phyloP scores from a whole-genome alignment of 2,329 filamentous ascomycete genomes.

The Periconia digitata region DNA sequence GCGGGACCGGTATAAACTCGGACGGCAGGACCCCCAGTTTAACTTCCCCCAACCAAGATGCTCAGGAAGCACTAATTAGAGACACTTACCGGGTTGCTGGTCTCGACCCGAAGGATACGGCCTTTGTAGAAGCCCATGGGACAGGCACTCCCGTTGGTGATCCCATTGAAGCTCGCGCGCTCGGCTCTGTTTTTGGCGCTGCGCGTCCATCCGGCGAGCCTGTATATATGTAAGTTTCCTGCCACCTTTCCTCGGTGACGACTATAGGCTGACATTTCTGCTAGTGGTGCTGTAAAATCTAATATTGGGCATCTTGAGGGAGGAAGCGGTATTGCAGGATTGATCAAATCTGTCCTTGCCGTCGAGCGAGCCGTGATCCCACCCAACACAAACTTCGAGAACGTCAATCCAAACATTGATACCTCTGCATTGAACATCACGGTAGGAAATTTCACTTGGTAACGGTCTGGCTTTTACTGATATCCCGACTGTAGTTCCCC shows the following conservation, averaged over 20 bases:
- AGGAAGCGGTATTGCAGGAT: slow-evolving; percentile 35
- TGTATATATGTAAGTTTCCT: slow-evolving; percentile 6
- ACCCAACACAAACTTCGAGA: slow-evolving; percentile 16
- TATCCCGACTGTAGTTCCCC: not conserved
- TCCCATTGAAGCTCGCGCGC: slow-evolving; percentile 18
- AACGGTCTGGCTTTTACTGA: not conserved
- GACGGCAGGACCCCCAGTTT: slow-evolving; percentile 15
- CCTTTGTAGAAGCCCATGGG: slow-evolving; percentile 48
- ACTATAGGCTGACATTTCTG: not conserved
- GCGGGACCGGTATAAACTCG: slow-evolving; percentile 21
- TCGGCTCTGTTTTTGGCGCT: slow-evolving; percentile 9
- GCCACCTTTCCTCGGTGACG: not conserved
- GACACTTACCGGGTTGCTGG: slow-evolving; percentile 39
- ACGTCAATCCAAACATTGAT: slow-evolving; percentile 12
- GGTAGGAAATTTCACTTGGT: slow-evolving; percentile 21
- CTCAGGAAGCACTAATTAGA: slow-evolving; percentile 33
- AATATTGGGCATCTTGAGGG: slow-evolving; percentile 46
- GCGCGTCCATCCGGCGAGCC: slow-evolving; percentile 6
- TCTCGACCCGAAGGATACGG: slow-evolving; percentile 24
- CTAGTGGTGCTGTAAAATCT: slow-evolving; percentile 25
- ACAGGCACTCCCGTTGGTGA: slow-evolving; percentile 59
- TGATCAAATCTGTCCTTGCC: slow-evolving; percentile 41
- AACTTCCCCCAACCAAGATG: slow-evolving; percentile 45
- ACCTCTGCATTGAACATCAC: slow-evolving; percentile 7
- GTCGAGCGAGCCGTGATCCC: slow-evolving; percentile 40